Evolutionary conservation across 805 yeast species (phyloP), one percentile per base, ranked within the genome.

Genomic region (Hagleromyces aurorensis): DNA sequence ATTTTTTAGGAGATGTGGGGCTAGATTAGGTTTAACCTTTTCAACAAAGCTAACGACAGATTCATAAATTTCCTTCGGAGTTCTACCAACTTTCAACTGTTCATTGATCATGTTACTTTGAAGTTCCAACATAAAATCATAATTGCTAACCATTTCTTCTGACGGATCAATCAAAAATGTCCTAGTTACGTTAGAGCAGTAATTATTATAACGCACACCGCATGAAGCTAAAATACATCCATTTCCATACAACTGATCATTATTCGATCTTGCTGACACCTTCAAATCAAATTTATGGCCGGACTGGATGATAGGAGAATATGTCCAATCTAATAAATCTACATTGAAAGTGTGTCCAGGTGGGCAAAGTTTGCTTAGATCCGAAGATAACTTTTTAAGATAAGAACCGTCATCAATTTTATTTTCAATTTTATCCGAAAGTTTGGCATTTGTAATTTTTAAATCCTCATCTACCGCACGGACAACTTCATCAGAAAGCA

Each of bases 141-240:
- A 89, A 55, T 82, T 79, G 30, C 65, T 61, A 43, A 81, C 89
- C 65, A 84, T 76, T 40, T 75, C 79, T 29, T 73, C 70, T 4
- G 93, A 69, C 7, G 96, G 96, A 52, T 84, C 94, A 48, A 89
- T 83, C 52, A 89, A 65, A 46, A 83, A 89, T 1, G 96, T 82
- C 56, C 97, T 71, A 6, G 80, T 87, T 26, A 89, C 63, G 46
- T 82, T 84, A 5, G 96, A 81, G 55, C 95, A 84, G 59, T 89
- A 89, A 25, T 81, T 76, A 50, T 77, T 83, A 61, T 86, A 89
- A 47, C 95, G 72, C 38, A 89, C 66, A 31, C 95, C 96, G 38
- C 91, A 61, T 2, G 93, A 77, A 5, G 94, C 72, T 41, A 86
- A 59, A 29, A 89, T 86, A 19, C 82, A 85, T 14, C 94, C 89